Conservation (phyloP, 768 basidiomycete genomes). For the Lactarius trivialis region DNA sequence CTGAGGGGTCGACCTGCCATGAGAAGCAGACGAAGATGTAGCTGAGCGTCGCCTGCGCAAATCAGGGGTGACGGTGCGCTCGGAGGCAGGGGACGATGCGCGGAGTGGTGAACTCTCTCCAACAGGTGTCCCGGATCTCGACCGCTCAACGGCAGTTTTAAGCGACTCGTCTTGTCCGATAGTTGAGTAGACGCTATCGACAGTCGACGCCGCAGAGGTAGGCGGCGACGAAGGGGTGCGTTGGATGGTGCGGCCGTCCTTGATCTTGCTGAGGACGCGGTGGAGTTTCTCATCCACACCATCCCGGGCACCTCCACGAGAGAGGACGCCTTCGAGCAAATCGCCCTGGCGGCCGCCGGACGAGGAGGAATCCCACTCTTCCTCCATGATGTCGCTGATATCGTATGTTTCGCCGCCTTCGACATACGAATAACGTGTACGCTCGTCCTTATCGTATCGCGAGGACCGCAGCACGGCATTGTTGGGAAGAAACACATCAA, state of each 20-base stretch:
- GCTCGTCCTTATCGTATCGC: constrained; percentile 59
- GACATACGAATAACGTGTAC: constrained; percentile 90
- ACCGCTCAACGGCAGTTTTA: constrained; percentile 20
- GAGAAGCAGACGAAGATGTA: constrained; percentile 15
- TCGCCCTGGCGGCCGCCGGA: constrained; percentile 44
- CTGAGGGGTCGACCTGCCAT: constrained; percentile 14
- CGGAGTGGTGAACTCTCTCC: constrained; percentile 24
- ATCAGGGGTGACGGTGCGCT: constrained; percentile 27
- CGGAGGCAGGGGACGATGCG: constrained; percentile 27
- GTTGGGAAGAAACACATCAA: constrained; percentile 83
- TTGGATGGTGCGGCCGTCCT: constrained; percentile 46
- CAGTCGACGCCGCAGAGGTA: constrained; percentile 21
- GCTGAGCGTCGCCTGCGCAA: constrained; percentile 6
- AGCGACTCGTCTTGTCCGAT: constrained; percentile 48
- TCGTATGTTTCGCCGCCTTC: constrained; percentile 90
- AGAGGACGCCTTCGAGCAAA: constrained; percentile 60
- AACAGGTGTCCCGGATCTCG: constrained; percentile 20
- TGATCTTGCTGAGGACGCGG: constrained; percentile 69
- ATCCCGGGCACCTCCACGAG: constrained; percentile 42
- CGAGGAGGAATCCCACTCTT: constrained; percentile 59
- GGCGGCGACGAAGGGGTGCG: constrained; percentile 25
- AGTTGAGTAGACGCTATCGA: constrained; percentile 39
- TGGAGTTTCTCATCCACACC: constrained; percentile 64
- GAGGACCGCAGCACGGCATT: constrained; percentile 83
- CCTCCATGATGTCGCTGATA: constrained; percentile 88